Evolutionary conservation across 179 eudicot genomes (phyloP).

Genomic region (Sideroxylon spinosum): DNA sequence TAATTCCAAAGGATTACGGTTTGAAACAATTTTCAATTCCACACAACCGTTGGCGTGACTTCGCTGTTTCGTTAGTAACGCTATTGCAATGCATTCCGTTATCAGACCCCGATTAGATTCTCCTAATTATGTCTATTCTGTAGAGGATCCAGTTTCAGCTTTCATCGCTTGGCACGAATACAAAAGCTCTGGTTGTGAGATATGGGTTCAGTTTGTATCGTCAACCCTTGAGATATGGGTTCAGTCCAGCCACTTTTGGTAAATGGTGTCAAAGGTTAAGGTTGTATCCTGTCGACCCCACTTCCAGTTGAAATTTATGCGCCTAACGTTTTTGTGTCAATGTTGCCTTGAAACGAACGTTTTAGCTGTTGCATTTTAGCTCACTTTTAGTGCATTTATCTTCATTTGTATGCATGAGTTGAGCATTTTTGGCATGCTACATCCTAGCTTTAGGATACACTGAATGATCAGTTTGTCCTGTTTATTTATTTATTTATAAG

Average conservation of each 20-base stretch:
- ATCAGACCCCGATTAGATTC: neutral
- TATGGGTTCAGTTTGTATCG: neutral
- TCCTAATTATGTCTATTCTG: neutral
- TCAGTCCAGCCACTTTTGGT: neutral
- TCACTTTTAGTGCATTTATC: neutral
- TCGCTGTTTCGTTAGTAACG: neutral
- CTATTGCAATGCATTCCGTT: neutral
- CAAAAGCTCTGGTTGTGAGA: neutral
- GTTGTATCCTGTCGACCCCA: neutral
- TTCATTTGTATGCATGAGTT: neutral
- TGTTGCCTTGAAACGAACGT: neutral
- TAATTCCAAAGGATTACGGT: neutral
- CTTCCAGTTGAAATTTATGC: neutral
- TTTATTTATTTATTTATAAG: neutral
- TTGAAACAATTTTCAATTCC: too few relatives aligned
- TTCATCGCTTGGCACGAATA: neutral
- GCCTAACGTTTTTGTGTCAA: neutral
- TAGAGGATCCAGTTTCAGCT: neutral
- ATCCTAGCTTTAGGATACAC: neutral
- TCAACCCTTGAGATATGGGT: neutral
- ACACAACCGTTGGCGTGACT: too few relatives aligned
- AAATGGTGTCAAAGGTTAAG: neutral
- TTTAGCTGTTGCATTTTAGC: neutral
- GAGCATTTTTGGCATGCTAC: neutral
- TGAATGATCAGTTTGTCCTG: neutral